Conservation (phyloP, 164 flowering plant species). For the Stephania cephalantha region DNA sequence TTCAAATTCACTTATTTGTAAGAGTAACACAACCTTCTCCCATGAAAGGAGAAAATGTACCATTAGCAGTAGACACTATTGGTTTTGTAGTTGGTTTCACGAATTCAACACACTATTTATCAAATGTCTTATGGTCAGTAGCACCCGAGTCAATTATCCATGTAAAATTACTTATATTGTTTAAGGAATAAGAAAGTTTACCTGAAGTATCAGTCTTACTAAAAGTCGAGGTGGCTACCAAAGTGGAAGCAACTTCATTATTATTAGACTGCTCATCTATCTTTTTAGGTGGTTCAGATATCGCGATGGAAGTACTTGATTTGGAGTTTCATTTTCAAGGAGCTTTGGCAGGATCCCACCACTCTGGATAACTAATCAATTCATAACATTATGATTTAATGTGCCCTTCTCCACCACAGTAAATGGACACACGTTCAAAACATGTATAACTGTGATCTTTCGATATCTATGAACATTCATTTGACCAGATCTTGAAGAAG, state of each 20-base stretch:
- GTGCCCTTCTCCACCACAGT: conserved; percentile 8
- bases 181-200: conserved; percentile 1
- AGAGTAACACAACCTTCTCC: conserved; percentile 3
- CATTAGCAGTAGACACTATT: conserved; percentile 7
- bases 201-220: neutral
- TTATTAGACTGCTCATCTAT: neutral
- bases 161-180: neutral
- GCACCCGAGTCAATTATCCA: conserved; percentile 12
- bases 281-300: no score
- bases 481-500: neutral
- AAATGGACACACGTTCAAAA: neutral
- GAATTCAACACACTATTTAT: neutral
- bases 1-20: neutral
- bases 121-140: conserved; percentile 2
- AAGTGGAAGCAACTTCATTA: conserved; percentile 3
- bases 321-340: neutral
- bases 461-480: neutral
- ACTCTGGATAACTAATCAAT: conserved; percentile 11
- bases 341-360: conserved; percentile 4
- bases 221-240: neutral
- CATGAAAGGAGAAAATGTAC: conserved; percentile 7
- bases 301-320: no score
- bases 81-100: neutral
- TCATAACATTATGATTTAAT: conserved; percentile 8
- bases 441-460: neutral